Conservation (phyloP, 2,329 filamentous ascomycete species). For the Cryphonectria radicalis region DNA sequence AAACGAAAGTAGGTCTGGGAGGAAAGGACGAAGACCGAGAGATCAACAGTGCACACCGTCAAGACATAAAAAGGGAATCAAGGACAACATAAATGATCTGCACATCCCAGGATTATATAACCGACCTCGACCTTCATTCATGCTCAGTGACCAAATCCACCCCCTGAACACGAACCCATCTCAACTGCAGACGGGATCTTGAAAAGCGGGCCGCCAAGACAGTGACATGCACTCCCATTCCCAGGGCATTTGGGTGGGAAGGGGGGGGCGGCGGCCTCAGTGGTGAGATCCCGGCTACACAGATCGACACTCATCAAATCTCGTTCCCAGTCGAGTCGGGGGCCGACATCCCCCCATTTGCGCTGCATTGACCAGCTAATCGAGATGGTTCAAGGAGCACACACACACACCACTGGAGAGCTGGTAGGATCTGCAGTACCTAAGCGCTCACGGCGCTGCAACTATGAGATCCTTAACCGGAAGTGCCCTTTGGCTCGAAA, state of each 20-base stretch:
- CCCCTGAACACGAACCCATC: constrained; percentile 2
- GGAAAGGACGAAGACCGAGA: background rate
- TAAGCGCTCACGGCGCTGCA: background rate
- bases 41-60: constrained; percentile 3
- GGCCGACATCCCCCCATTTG: background rate
- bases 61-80: background rate
- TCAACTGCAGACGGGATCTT: background rate
- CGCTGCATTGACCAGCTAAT: background rate
- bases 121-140: background rate
- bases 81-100: constrained; percentile 1
- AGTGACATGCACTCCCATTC: background rate
- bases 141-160: background rate
- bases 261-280: background rate
- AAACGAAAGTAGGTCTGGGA: background rate
- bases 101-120: background rate
- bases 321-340: constrained; percentile 5
- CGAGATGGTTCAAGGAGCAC: background rate
- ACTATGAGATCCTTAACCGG: background rate
- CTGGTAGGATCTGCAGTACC: background rate
- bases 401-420: background rate
- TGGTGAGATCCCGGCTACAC: constrained; percentile 10
- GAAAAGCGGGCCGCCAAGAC: constrained; percentile 11
- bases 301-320: constrained; percentile 24
- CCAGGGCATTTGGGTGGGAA: background rate
- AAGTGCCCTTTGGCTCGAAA: background rate